Base-by-base conservation (phyloP, 1,139 yeast species). In the Wickerhamomyces sp. region DNA sequence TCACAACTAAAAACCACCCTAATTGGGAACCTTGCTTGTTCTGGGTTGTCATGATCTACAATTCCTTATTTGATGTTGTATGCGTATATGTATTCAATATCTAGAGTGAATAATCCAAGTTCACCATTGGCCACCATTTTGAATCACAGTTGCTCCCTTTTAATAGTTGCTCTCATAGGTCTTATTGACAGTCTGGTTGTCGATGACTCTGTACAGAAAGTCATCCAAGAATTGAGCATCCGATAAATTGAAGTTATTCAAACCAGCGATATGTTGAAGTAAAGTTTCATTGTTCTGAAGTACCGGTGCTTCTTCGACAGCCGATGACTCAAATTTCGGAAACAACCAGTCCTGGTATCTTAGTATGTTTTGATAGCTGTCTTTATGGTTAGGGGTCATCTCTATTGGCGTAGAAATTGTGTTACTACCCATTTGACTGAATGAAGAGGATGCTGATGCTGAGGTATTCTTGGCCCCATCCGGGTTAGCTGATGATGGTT, bases 311-410 rank as follows among this genome's bases (percentile, higher is more conserved):
- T 29, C 26, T 11, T 5, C 18, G 6, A 23, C 27, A 11, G 32
- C 31, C 5, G 13, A 13, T 14, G 32, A n/a, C 7, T 52, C 56
- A 7, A 52, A 32, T 26, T 43, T 48, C 7, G 59, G 57, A 31
- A 53, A 54, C 15, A 57, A 34, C 59, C 58, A 55, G 31, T 57
- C 61, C 35, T 54, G 58, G 41, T 52, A 56, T 35, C 49, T 50
- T 27, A 55, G 32, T 9, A 54, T 51, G 27, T 43, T 50, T 15
- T 54, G 54, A 44, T 48, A 53, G 37, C 44, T 52, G 14, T 48
- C 52, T 32, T 48, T 50, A 4, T 40, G 37, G 26, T 40, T 46
- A 15, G 32, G 33, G 31, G 44, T 44, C 10, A 43, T 44, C 4
- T 33, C 35, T 30, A 43, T 33, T 9, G 40, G 18, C 23, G 15